These are phyloP conservation scores for Monilinia vaccinii-corymbosi DNA, from an alignment of 2,329 filamentous ascomycete species.

Conservation along the genomic window DNA sequence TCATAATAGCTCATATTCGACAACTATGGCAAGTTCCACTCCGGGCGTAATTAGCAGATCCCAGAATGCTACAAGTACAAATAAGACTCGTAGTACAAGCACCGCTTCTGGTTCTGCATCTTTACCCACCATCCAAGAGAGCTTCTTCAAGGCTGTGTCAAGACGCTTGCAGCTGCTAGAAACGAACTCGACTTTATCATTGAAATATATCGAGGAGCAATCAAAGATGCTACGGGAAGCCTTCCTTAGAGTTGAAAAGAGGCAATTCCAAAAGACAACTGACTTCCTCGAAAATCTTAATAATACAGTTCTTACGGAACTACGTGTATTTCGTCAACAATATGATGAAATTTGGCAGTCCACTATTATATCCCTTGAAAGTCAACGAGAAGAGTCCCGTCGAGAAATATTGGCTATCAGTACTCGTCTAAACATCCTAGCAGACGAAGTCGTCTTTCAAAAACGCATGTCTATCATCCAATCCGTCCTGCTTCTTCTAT, in stretches of 20 bases:
- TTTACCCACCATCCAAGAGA: constrained; percentile 84
- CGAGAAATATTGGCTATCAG: constrained; percentile 77
- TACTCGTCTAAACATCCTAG: constrained; percentile 71
- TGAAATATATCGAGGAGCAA: constrained; percentile 96
- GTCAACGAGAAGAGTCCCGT: constrained; percentile 75
- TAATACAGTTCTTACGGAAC: constrained; percentile 71
- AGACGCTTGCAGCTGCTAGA: constrained; percentile 89
- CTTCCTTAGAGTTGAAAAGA: constrained; percentile 76
- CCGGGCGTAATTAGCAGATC: constrained; percentile 13
- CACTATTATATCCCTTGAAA: constrained; percentile 83
- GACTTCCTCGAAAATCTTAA: constrained; percentile 81
- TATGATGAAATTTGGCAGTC: constrained; percentile 97
- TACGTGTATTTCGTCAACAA: constrained; percentile 68
- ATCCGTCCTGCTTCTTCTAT: constrained; percentile 76
- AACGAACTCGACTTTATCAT: constrained; percentile 80
- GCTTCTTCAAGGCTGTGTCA: constrained; percentile 93
- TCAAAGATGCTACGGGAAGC: constrained; percentile 83
- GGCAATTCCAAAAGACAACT: constrained; percentile 75
- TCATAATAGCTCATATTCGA: constrained; percentile 8
- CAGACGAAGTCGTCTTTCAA: constrained; percentile 81
- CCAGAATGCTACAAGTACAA: constrained; percentile 15
- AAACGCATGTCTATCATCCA: constrained; percentile 94
- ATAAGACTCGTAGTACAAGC: constrained; percentile 28
- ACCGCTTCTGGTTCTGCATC: constrained; percentile 39
- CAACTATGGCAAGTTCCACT: constrained; percentile 9